Conservation (phyloP, 495 filamentous ascomycete species). For the Rostrohypoxylon terebratum region DNA sequence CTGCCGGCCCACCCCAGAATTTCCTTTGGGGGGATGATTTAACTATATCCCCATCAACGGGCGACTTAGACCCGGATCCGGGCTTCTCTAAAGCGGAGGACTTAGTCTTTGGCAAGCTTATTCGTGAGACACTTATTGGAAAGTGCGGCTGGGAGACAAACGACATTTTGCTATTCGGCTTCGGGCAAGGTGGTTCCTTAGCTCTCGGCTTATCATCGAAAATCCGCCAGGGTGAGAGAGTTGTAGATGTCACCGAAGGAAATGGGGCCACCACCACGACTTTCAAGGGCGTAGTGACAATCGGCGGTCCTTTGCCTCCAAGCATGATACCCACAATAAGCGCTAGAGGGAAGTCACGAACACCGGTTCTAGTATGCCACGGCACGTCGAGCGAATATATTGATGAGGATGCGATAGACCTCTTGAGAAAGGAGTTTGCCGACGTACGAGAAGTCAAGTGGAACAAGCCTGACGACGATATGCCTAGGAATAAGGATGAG, state of each 20-base stretch:
- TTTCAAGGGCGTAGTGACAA: slow-evolving; percentile 76
- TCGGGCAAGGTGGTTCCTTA: slow-evolving; percentile 87
- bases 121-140: slow-evolving; percentile 69
- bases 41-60: slow-evolving; percentile 68
- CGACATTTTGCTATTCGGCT: slow-evolving; percentile 84
- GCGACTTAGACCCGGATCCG: slow-evolving; percentile 80
- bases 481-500: slow-evolving; percentile 87
- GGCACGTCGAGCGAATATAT: slow-evolving; percentile 72
- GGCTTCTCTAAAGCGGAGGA: slow-evolving; percentile 71
- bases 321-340: slow-evolving; percentile 58
- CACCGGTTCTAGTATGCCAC: slow-evolving; percentile 79
- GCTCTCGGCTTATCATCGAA: slow-evolving; percentile 70
- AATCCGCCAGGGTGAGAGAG: slow-evolving; percentile 49
- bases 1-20: slow-evolving; percentile 28
- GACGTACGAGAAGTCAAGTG: slow-evolving; percentile 81
- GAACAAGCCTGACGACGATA: slow-evolving; percentile 77
- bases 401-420: slow-evolving; percentile 70
- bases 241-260: slow-evolving; percentile 39
- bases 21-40: slow-evolving; percentile 97
- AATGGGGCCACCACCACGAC: neutral
- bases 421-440: slow-evolving; percentile 75
- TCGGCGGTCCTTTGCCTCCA: slow-evolving; percentile 77
- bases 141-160: slow-evolving; percentile 76
- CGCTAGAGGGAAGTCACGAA: slow-evolving; percentile 66
- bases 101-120: slow-evolving; percentile 66